These are phyloP conservation scores for Stemphylium beticola DNA, from an alignment of 2,329 filamentous ascomycete genomes.

Conservation along the genomic window DNA sequence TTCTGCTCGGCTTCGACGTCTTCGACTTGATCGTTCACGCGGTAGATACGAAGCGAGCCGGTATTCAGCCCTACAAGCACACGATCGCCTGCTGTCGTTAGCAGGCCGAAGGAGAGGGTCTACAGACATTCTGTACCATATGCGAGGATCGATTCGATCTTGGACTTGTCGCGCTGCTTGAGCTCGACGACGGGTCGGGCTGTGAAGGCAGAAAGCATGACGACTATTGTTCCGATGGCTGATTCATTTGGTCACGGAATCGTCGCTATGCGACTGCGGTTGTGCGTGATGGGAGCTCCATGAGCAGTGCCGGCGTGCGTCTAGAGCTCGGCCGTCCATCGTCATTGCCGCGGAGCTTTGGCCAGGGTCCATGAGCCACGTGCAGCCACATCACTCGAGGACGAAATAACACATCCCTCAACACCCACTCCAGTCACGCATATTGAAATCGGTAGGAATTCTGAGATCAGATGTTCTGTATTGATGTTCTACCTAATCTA, in stretches of 20 bases:
- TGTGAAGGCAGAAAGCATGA: slow-evolving; percentile 96
- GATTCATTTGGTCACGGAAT: slow-evolving; percentile 21
- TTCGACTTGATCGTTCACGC: slow-evolving; percentile 73
- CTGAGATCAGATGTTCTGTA: slow-evolving; percentile 8
- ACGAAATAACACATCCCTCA: not conserved
- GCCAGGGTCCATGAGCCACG: slow-evolving; percentile 22
- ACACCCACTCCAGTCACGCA: not conserved
- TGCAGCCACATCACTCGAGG: slow-evolving; percentile 11
- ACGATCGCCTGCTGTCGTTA: slow-evolving; percentile 70
- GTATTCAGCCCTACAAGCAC: slow-evolving; percentile 91
- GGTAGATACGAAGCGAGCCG: slow-evolving; percentile 86
- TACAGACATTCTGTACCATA: slow-evolving; percentile 65
- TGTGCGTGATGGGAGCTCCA: slow-evolving; percentile 28
- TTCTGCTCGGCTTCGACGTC: slow-evolving; percentile 46
- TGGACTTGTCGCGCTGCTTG: slow-evolving; percentile 91
- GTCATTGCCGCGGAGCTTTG: slow-evolving; percentile 33
- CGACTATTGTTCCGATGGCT: slow-evolving; percentile 13
- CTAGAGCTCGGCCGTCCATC: slow-evolving; percentile 23
- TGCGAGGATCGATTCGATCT: slow-evolving; percentile 93
- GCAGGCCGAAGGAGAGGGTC: slow-evolving; percentile 8
- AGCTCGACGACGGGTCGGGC: slow-evolving; percentile 97
- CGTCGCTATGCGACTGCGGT: slow-evolving; percentile 26
- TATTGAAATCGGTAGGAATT: too few relatives aligned
- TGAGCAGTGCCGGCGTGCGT: slow-evolving; percentile 15
- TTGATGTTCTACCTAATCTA: slow-evolving; percentile 21